Evolutionary conservation across 106 monocot genomes (phyloP).

Genomic region (Acanthochlamys bracteata): DNA sequence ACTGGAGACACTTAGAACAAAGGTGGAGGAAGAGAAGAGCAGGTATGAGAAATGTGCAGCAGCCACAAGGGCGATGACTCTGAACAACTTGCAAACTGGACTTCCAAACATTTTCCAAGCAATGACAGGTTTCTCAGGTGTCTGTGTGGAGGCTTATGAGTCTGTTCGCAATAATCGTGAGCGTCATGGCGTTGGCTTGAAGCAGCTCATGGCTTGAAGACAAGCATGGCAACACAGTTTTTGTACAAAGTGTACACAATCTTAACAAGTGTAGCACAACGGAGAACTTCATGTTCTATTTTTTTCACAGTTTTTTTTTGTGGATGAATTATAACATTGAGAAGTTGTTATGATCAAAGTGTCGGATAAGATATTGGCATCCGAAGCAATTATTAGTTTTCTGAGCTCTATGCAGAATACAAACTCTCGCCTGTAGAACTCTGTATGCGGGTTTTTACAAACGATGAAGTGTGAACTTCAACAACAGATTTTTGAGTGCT

Average conservation of each 20-base stretch:
- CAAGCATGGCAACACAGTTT: not conserved
- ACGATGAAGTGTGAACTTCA: too few relatives aligned
- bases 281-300: too few relatives aligned
- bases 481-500: too few relatives aligned
- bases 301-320: too few relatives aligned
- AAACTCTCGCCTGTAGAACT: too few relatives aligned
- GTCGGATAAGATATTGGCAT: too few relatives aligned
- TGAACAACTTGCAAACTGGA: slow-evolving; percentile 90
- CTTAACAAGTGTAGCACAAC: too few relatives aligned
- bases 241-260: slow-evolving; percentile 17
- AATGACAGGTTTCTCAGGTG: slow-evolving; percentile 78
- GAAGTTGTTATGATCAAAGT: too few relatives aligned
- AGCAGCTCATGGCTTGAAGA: slow-evolving; percentile 39
- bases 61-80: slow-evolving; percentile 78
- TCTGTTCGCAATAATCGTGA: slow-evolving; percentile 37
- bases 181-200: slow-evolving; percentile 22
- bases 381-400: too few relatives aligned
- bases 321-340: too few relatives aligned
- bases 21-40: slow-evolving; percentile 78
- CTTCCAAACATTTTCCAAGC: slow-evolving; percentile 91
- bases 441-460: too few relatives aligned
- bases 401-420: too few relatives aligned
- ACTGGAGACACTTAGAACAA: slow-evolving; percentile 48
- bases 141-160: slow-evolving; percentile 72
- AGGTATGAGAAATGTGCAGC: slow-evolving; percentile 64